Base-by-base conservation (phyloP, 2,329 filamentous ascomycete species). In the Exophiala sp. region DNA sequence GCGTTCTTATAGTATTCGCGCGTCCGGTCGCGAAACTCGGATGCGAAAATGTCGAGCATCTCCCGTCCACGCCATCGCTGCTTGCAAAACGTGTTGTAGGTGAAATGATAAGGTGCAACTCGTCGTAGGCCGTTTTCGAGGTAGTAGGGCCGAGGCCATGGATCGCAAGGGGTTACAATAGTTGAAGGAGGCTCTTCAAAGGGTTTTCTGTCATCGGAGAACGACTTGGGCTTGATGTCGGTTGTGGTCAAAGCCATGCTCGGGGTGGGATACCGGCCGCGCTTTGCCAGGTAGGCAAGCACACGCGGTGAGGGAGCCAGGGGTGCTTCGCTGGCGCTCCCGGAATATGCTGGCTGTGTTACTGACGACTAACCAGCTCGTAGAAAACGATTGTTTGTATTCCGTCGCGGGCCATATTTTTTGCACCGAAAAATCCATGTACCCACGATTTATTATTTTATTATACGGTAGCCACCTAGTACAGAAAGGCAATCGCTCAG, bases 31-130 rank as follows among this genome's bases (percentile, higher is more conserved):
- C 93, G 81, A 65, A 98, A 98, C 68, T 98, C 93, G 64, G 84
- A 83, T 38, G 83, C 78, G 68, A 96, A 98, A 41, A 98, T 86
- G 41, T 96, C 88, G 44, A 95, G 74, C 40, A 98, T 73, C 53
- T 79, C 77, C 30, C 88, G 78, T 24, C 84, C 87, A 47, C 91
- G 80, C 93, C 93, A 98, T 67, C 93, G 78, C 70, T 95, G 79
- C 70, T 97, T 98, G 74, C 87, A 93, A 71, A 81, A 88, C 0
- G 91, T 96, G 65, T 95, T 94, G 74, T 96, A 96, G 2, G 90
- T 96, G 67, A 78, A 96, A 66, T 93, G 82, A 65, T 98, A 97
- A 2, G 91, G 91, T 37, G 77, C 77, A 24, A 96, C 85, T 57
- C 88, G 83, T 43, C 90, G 83, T 55, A 98, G 72, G 7, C 87